Base-by-base conservation (phyloP, 352 stramenopile genomes). In the Pythium aphanidermatum region DNA sequence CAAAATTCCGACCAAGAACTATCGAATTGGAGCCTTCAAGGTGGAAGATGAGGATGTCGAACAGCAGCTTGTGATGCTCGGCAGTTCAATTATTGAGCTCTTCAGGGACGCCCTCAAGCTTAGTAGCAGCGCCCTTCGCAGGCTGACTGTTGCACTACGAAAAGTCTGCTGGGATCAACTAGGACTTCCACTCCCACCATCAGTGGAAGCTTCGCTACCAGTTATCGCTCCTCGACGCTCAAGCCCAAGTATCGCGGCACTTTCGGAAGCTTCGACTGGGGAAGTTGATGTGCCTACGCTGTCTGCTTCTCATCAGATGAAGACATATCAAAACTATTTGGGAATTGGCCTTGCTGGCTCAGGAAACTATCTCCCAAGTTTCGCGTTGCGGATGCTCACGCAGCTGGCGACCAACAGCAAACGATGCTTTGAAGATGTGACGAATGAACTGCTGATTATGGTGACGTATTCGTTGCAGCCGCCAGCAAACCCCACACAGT, bases 41-140 rank as follows among this genome's bases (percentile, higher is more conserved):
- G 58, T 90, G 23, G 76, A 93, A 61, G 71, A 93, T 44, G 82
- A 93, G 66, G 82, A 93, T 33, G 75, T 93, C 2, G 82, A 93
- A 39, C 82, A 93, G 54, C 82, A 93, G 44, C 59, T 93, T 9
- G 60, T 84, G 30, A 93, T 93, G 82, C 58, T 93, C 7, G 74
- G 72, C 26, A 84, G 74, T 35, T 91, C 82, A n/a, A 84, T 93
- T n/a, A 56, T 83, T 13, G 82, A 91, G 60, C 86, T 92, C 26
- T 89, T 93, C 35, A 68, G 67, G 12, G 73, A 88, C 49, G 78
- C 74, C 4, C 56, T 84, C 1, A 83, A 86, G 36, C 45, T 93
- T 3, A 86, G 76, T 42, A 80, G 66, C 46, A 44, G 19, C 8
- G 78, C 81, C 3, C 47, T 91, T 17, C 58, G 65, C 7, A 71